phyloP scores from a whole-genome alignment of 2,329 filamentous ascomycete species.

The Tolypocladium amazonense region DNA sequence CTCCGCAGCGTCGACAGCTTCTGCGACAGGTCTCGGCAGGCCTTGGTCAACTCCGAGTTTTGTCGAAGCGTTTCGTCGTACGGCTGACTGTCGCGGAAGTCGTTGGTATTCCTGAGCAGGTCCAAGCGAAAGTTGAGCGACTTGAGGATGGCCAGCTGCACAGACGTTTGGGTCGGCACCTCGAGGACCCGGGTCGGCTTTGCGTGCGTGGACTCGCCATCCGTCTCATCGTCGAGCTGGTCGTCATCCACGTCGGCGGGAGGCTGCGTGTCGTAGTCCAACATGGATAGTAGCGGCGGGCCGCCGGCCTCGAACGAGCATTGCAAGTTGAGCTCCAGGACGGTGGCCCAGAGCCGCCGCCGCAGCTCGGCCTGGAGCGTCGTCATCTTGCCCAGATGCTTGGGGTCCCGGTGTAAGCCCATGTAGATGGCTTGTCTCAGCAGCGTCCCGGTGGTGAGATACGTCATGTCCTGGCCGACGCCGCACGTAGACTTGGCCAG shows the following conservation, averaged over 20 bases:
- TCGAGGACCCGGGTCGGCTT: constrained; percentile 6
- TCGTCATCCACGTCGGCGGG: constrained; percentile 43
- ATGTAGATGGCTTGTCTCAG: constrained; percentile 46
- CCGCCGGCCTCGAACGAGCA: constrained; percentile 39
- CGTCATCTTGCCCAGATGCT: constrained; percentile 35
- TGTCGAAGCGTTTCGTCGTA: constrained; percentile 38
- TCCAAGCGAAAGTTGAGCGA: constrained; percentile 32
- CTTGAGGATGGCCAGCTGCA: constrained; percentile 33
- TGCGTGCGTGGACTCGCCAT: constrained; percentile 7
- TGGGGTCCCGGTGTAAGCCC: constrained; percentile 48
- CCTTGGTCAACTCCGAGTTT: constrained; percentile 31
- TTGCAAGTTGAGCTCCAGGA: constrained; percentile 44
- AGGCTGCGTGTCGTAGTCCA: constrained; percentile 38
- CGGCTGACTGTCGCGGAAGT: constrained; percentile 28
- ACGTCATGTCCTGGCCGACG: constrained; percentile 39
- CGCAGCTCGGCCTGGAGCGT: constrained; percentile 40
- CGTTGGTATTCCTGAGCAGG: constrained; percentile 35
- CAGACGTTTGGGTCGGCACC: constrained; percentile 32
- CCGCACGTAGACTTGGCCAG: constrained; percentile 36
- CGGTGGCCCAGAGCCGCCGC: constrained; percentile 44
- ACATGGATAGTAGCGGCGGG: constrained; percentile 31
- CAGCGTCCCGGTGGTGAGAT: constrained; percentile 38
- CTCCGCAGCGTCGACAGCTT: constrained; percentile 23
- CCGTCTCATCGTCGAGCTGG: constrained; percentile 29
- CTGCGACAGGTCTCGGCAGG: constrained; percentile 21